Conservation (phyloP, 2,329 filamentous ascomycete genomes). For the Nannizziopsis arthrosporioides region DNA sequence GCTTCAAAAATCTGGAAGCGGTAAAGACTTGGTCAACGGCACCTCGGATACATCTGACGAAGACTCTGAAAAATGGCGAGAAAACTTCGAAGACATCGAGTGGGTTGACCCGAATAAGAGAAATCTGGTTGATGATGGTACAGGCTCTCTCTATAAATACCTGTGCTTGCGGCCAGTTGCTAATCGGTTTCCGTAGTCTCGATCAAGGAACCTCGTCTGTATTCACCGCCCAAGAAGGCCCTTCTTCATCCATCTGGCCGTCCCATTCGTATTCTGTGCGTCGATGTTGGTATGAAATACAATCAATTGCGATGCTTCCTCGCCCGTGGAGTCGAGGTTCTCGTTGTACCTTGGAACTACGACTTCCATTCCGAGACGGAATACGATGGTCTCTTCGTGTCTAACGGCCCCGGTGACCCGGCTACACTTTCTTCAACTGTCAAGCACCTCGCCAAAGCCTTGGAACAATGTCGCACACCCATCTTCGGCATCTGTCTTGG, state of each 20-base stretch:
- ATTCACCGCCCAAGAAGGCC: slow-evolving; percentile 54
- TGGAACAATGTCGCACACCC: slow-evolving; percentile 69
- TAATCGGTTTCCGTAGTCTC: slow-evolving; percentile 54
- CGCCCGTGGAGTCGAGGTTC: slow-evolving; percentile 78
- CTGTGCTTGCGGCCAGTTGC: background rate
- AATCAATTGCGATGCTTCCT: slow-evolving; percentile 94
- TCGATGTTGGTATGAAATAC: slow-evolving; percentile 97
- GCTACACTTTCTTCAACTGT: slow-evolving; percentile 69
- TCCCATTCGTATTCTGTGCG: slow-evolving; percentile 72
- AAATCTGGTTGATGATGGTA: slow-evolving; percentile 91
- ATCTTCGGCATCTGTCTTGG: slow-evolving; percentile 95
- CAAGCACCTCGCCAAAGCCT: slow-evolving; percentile 62
- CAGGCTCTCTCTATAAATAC: slow-evolving; percentile 27
- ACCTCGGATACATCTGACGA: slow-evolving; percentile 33
- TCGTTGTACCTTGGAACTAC: slow-evolving; percentile 93
- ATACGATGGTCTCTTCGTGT: slow-evolving; percentile 95
- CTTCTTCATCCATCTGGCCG: slow-evolving; percentile 83
- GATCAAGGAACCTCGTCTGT: slow-evolving; percentile 73
- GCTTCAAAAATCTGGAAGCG: slow-evolving; percentile 48
- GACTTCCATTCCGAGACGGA: slow-evolving; percentile 71
- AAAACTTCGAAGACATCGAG: slow-evolving; percentile 63
- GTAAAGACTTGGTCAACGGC: slow-evolving; percentile 15
- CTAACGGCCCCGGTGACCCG: slow-evolving; percentile 93
- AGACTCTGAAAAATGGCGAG: slow-evolving; percentile 36
- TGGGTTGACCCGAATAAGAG: slow-evolving; percentile 88